Base-by-base conservation (phyloP, 805 yeast species). In the Lipomyces spencermartinsiae region DNA sequence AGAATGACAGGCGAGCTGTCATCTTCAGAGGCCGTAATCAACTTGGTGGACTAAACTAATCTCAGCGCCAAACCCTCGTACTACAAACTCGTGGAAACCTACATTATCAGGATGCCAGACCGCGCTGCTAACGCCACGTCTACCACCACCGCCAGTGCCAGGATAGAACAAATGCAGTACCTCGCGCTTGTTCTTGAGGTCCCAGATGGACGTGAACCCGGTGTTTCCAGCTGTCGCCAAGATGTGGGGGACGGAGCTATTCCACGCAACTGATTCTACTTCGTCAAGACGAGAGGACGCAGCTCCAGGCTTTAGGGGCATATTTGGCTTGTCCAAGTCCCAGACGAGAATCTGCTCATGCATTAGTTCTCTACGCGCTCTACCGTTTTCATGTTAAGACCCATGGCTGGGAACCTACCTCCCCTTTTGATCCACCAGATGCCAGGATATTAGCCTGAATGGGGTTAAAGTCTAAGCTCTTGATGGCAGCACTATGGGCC, bases 121-220 rank as follows among this genome's bases (percentile, higher is more conserved):
- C 14, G 95, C 96, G 68, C 86, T 85, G 46, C 96, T 87, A 61
- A 94, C 84, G 65, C 89, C 89, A 31, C 93, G 89, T 75, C 89
- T 85, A 57, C 83, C 84, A 58, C 75, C 78, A 25, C 71, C 69
- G 25, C 66, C 54, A 16, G 77, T 74, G 12, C 86, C 80, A 29
- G 88, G 82, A 78, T 92, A 91, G 65, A 87, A 85, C 77, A 95
- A 83, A 78, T 92, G 97, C 69, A 95, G 81, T 31, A 94, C 97
- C 80, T 94, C 98, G 75, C 92, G 86, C 77, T 89, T 89, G 54
- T 93, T 87, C 76, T 90, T 91, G 72, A 93, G 82, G 80, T 95
- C 98, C 98, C 98, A 95, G 72, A 95, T 89, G 0, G 97, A 89
- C 2, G 97, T 89, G 77, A 87, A 90, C 16, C 97, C 96, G 16